phyloP scores from a whole-genome alignment of 441 rosid genomes.

The Populus hybrid region DNA sequence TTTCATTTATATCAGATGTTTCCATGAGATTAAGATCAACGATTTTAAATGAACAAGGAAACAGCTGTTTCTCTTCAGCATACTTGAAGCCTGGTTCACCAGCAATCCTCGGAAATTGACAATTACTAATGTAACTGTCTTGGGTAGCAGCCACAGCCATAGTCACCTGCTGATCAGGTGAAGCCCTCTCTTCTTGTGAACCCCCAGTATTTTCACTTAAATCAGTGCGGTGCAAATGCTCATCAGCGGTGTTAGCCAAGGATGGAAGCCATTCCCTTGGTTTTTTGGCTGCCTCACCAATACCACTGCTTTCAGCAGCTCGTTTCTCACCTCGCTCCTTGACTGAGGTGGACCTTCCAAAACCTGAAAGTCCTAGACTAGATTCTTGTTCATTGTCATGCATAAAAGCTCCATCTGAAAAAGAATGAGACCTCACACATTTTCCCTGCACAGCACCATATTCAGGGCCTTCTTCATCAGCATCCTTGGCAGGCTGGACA shows the following conservation, averaged over 20 bases:
- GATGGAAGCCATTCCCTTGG: slow-evolving; percentile 65
- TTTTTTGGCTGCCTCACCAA: slow-evolving; percentile 51
- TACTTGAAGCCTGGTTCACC: slow-evolving; percentile 36
- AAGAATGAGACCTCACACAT: slow-evolving; percentile 61
- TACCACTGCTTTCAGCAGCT: slow-evolving; percentile 38
- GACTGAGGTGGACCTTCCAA: slow-evolving; percentile 52
- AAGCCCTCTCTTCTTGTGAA: slow-evolving; percentile 30
- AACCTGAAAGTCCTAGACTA: slow-evolving; percentile 33
- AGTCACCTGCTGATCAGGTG: slow-evolving; percentile 30
- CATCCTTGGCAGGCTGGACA: slow-evolving; percentile 32
- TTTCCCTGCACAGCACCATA: slow-evolving; percentile 39
- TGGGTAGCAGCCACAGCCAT: slow-evolving; percentile 15
- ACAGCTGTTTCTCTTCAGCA: slow-evolving; percentile 72
- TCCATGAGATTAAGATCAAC: slow-evolving; percentile 90
- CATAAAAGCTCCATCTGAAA: slow-evolving; percentile 45
- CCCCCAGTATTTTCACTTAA: slow-evolving; percentile 27
- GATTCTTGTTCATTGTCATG: slow-evolving; percentile 39
- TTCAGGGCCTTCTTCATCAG: slow-evolving; percentile 29
- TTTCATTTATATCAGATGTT: slow-evolving; percentile 56
- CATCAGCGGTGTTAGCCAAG: slow-evolving; percentile 33
- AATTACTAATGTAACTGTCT: slow-evolving; percentile 33
- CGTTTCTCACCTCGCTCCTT: slow-evolving; percentile 73
- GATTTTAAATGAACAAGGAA: slow-evolving; percentile 81
- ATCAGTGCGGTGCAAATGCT: slow-evolving; percentile 30
- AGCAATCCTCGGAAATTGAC: slow-evolving; percentile 28